phyloP scores from a whole-genome alignment of 2,329 filamentous ascomycete genomes.

The Trichophyton benhamiae region DNA sequence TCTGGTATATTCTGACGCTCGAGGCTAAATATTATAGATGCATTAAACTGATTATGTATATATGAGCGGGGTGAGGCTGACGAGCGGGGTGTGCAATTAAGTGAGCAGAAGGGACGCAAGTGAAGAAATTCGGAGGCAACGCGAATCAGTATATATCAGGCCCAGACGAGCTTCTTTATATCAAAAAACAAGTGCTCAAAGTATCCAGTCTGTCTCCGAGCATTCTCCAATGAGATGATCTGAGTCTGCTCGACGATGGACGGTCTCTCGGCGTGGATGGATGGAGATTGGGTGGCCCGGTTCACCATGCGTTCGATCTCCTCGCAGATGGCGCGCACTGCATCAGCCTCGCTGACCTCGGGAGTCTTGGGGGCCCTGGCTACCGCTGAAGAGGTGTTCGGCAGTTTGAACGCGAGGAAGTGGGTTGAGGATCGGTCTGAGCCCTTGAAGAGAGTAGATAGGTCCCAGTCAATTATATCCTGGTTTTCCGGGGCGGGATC shows the following conservation, averaged over 20 bases:
- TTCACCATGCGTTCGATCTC: conserved; percentile 62
- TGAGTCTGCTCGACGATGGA: conserved; percentile 46
- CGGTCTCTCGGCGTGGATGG: conserved; percentile 24
- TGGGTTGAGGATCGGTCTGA: conserved; percentile 21
- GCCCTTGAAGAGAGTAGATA: conserved; percentile 31
- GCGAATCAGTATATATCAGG: conserved; percentile 23
- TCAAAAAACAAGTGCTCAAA: conserved; percentile 80
- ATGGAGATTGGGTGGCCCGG: conserved; percentile 26
- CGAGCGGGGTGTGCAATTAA: not conserved
- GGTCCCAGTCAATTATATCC: conserved; percentile 25
- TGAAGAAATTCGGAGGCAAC: not conserved
- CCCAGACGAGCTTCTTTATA: conserved; percentile 89
- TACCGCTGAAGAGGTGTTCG: conserved; percentile 22
- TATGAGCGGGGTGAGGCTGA: not conserved
- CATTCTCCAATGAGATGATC: conserved; percentile 73
- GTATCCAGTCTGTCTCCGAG: conserved; percentile 73
- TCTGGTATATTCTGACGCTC: not conserved
- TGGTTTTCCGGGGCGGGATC: conserved; percentile 4
- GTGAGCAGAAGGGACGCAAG: not conserved
- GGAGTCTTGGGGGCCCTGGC: conserved; percentile 14
- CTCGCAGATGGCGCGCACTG: conserved; percentile 53
- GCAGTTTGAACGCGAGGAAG: conserved; percentile 34
- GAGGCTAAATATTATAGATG: not conserved
- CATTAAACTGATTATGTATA: not conserved
- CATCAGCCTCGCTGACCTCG: conserved; percentile 38